These are phyloP conservation scores for Backusella macrospora DNA, from an alignment of 192 early-diverging fungal species.

Conservation along the genomic window DNA sequence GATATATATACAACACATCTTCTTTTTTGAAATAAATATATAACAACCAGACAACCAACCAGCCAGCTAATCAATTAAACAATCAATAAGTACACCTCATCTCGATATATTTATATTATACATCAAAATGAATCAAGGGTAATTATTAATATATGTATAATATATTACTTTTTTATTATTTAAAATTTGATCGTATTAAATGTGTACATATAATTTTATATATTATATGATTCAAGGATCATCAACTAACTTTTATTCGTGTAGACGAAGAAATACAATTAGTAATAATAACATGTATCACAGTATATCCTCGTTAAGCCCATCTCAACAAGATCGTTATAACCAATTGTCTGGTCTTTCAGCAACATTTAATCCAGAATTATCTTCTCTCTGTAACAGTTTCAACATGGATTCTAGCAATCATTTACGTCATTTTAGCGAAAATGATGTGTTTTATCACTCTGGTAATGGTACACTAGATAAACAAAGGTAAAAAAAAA, in stretches of 20 bases:
- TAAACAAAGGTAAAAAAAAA: conserved; percentile 12
- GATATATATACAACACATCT: not conserved
- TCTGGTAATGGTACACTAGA: not conserved
- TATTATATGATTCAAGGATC: not conserved
- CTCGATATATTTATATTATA: not conserved
- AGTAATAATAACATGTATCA: not conserved
- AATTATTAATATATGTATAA: not conserved
- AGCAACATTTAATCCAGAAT: not conserved
- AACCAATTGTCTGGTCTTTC: not conserved
- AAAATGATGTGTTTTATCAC: conserved; percentile 10
- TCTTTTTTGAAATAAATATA: not conserved
- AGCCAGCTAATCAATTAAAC: not conserved
- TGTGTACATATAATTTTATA: not conserved
- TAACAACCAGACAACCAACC: not conserved
- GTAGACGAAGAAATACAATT: not conserved
- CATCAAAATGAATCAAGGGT: not conserved
- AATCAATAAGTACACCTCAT: not conserved
- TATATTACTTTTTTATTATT: not conserved
- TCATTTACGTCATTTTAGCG: conserved; percentile 23
- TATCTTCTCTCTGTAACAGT: not conserved
- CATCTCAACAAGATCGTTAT: not conserved
- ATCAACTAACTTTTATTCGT: not conserved
- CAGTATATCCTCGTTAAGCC: not conserved
- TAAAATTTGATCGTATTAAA: conserved; percentile 1
- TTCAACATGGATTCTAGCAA: not conserved